A percentile compares a stretch with the other conserved stretches of the same genome.
These are phyloP conservation scores for Leishmania tropica DNA, from an alignment of 208 protist genomes.

Conservation along the genomic window DNA sequence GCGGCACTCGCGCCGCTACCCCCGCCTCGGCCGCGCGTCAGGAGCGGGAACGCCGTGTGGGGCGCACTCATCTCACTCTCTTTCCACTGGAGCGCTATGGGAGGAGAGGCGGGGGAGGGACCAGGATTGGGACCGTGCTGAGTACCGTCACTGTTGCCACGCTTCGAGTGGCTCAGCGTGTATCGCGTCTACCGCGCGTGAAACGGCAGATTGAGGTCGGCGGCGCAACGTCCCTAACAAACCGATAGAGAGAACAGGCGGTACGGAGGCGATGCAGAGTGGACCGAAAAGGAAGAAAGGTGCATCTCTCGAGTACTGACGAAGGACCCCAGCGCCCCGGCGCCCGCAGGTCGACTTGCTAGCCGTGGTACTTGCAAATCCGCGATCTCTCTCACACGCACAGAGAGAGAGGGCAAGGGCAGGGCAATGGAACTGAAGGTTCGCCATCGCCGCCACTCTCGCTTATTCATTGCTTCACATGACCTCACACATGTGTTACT, in stretches of 20 bases:
- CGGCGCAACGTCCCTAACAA: neutral
- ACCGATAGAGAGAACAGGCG: neutral
- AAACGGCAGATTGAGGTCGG: neutral
- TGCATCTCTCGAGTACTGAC: neutral
- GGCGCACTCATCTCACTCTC: slow-evolving; percentile 5
- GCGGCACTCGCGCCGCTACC: neutral
- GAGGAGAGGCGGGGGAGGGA: neutral
- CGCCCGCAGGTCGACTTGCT: neutral
- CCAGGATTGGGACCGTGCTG: neutral
- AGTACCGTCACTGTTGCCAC: neutral
- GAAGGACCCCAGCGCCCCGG: neutral
- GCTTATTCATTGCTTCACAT: neutral
- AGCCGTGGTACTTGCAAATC: neutral
- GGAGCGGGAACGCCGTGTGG: slow-evolving; percentile 22
- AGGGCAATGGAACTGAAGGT: neutral
- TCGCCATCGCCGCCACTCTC: neutral
- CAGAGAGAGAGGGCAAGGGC: neutral
- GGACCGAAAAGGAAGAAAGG: neutral
- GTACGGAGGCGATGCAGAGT: neutral
- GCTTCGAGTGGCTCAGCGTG: neutral
- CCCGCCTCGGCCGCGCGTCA: slow-evolving; percentile 7
- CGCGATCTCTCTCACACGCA: neutral
- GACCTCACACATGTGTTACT: neutral
- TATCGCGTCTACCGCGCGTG: neutral
- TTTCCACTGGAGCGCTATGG: neutral